A percentile compares a stretch with the other conserved stretches of the same genome.
Evolutionary conservation across 108 stramenopile genomes (phyloP).

Genomic region (Chaetoceros muelleri): DNA sequence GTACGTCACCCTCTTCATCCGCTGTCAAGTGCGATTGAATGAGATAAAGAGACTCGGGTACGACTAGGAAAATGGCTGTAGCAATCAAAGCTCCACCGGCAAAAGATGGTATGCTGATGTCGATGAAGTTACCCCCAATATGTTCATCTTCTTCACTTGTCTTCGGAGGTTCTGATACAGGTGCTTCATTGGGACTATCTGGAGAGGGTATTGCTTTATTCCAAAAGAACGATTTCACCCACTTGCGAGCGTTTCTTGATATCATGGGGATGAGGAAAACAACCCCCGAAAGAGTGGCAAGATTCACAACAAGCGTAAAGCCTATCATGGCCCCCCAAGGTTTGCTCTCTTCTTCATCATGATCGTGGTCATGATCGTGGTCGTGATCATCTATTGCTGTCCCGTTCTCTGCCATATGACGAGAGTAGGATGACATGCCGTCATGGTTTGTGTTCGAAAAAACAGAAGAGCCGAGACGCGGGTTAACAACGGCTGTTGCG

Average conservation of each 20-base stretch:
- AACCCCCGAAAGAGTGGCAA: slow-evolving; percentile 37
- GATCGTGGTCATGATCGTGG: slow-evolving; percentile 9
- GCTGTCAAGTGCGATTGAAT: slow-evolving; percentile 4
- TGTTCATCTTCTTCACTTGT: neutral
- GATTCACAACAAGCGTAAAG: slow-evolving; percentile 36
- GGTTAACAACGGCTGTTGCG: too few species aligned
- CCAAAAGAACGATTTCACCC: slow-evolving; percentile 10
- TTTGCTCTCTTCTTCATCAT: slow-evolving; percentile 20
- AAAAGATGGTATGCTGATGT: slow-evolving; percentile 28
- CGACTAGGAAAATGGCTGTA: slow-evolving; percentile 48
- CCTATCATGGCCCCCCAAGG: slow-evolving; percentile 42
- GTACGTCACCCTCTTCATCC: slow-evolving; percentile 12
- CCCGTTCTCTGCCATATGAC: too few species aligned
- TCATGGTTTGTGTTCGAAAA: too few species aligned
- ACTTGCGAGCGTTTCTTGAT: slow-evolving; percentile 1
- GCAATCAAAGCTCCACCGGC: slow-evolving; percentile 55
- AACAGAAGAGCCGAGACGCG: too few species aligned
- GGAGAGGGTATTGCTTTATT: neutral
- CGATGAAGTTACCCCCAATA: neutral
- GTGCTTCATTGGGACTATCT: neutral
- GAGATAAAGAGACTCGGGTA: slow-evolving; percentile 40
- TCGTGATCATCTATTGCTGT: too few species aligned
- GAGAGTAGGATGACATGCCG: too few species aligned
- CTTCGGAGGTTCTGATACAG: slow-evolving; percentile 1
- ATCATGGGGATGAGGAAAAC: slow-evolving; percentile 13